Evolutionary conservation across 2,329 filamentous ascomycete species (phyloP).

Genomic region (Pestalotiopsis fici): DNA sequence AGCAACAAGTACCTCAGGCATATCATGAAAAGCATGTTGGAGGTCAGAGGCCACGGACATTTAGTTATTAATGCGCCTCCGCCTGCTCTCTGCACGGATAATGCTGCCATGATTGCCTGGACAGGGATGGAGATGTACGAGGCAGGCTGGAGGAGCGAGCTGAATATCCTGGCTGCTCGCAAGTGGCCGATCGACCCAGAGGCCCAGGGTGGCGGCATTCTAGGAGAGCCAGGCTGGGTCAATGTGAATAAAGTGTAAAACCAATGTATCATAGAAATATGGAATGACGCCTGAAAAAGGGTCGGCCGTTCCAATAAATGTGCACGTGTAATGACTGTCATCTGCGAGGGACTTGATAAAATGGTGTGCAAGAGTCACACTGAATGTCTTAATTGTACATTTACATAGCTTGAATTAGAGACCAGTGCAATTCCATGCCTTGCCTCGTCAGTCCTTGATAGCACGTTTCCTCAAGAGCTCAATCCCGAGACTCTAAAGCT

Average conservation of each 20-base stretch:
- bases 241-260: constrained; percentile 11
- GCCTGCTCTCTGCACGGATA: constrained; percentile 80
- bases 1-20: constrained; percentile 78
- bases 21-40: constrained; percentile 59
- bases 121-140: constrained; percentile 89
- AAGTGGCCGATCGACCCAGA: constrained; percentile 75
- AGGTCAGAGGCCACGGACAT: constrained; percentile 63
- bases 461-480: constrained; percentile 9
- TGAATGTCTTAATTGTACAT: constrained; percentile 22
- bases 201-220: constrained; percentile 64
- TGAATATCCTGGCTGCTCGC: constrained; percentile 60
- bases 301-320: background rate
- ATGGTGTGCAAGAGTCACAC: background rate
- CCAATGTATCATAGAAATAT: background rate
- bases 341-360: background rate
- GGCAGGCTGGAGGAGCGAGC: constrained; percentile 67
- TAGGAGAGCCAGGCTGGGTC: constrained; percentile 41
- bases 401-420: constrained; percentile 16
- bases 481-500: background rate
- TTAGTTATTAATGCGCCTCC: constrained; percentile 76
- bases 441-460: constrained; percentile 14
- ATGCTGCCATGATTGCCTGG: constrained; percentile 98
- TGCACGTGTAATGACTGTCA: background rate
- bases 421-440: constrained; percentile 12
- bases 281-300: background rate